Percentiles rank a stretch among this genome's conserved stretches.
Evolutionary conservation across 2,329 filamentous ascomycete species (phyloP).

Genomic region (Pyricularia sp.): DNA sequence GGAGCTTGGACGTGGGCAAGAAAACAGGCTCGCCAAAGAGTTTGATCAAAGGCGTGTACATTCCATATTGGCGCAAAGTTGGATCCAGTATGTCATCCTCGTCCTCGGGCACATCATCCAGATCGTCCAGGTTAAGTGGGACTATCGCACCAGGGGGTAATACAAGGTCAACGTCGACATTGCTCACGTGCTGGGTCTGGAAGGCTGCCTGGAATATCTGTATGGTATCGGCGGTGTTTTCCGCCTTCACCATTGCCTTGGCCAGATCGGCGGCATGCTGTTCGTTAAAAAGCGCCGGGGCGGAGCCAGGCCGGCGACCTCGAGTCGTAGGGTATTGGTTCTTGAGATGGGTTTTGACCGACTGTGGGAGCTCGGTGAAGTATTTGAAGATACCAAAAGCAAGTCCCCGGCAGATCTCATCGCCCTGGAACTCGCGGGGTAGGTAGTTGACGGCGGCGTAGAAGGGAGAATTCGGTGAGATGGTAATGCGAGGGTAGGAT

Average conservation of each 20-base stretch:
- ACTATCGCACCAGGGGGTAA: constrained; percentile 66
- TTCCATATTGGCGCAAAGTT: constrained; percentile 56
- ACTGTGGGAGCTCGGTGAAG: constrained; percentile 72
- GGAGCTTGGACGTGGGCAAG: constrained; percentile 70
- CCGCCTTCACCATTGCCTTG: constrained; percentile 68
- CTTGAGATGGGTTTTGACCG: constrained; percentile 59
- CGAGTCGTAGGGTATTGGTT: constrained; percentile 39
- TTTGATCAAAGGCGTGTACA: constrained; percentile 64
- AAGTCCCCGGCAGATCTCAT: constrained; percentile 80
- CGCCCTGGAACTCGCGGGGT: constrained; percentile 86
- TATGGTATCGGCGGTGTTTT: constrained; percentile 58
- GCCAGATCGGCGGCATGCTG: constrained; percentile 88
- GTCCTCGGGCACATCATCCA: constrained; percentile 45
- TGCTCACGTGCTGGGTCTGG: constrained; percentile 68
- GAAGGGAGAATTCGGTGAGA: constrained; percentile 83
- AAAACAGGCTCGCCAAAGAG: constrained; percentile 76
- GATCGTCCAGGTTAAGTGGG: constrained; percentile 45
- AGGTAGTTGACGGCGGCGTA: constrained; percentile 84
- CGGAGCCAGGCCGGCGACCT: constrained; percentile 47
- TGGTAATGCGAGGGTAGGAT: constrained; percentile 80
- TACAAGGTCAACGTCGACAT: constrained; percentile 78
- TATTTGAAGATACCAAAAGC: constrained; percentile 92
- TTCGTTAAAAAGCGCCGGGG: constrained; percentile 67
- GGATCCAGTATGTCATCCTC: constrained; percentile 55
- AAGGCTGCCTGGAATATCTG: constrained; percentile 61